Percentiles rank a stretch among this genome's conserved stretches.
These are phyloP conservation scores for Moricandia moricandioides DNA, from an alignment of 345 rosid species.

Conservation along the genomic window DNA sequence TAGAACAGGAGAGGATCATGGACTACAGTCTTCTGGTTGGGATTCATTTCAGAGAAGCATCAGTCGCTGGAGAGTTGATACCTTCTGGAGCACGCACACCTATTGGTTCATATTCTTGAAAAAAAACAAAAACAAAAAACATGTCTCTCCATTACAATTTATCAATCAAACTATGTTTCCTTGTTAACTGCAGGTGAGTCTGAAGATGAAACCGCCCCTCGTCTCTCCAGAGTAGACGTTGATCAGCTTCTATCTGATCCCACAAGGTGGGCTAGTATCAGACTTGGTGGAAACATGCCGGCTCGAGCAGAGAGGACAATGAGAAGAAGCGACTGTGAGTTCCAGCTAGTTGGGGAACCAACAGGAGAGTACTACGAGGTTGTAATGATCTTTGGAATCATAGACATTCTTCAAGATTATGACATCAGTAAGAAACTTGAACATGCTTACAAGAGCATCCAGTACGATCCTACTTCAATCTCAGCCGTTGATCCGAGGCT, in stretches of 20 bases:
- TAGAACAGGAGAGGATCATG: conserved; percentile 94
- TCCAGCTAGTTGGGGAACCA: conserved; percentile 77
- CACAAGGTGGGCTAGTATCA: conserved; percentile 69
- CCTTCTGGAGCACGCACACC: conserved; percentile 57
- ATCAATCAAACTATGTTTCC: not conserved
- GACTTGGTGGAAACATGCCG: conserved; percentile 79
- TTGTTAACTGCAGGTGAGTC: conserved; percentile 24
- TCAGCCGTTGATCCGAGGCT: conserved; percentile 95
- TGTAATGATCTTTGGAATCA: conserved; percentile 80
- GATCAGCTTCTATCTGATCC: conserved; percentile 40
- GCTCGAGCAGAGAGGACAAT: conserved; percentile 76
- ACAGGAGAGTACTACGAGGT: conserved; percentile 84
- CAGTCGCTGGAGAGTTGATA: conserved; percentile 54
- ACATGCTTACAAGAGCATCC: conserved; percentile 90
- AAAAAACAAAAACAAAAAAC: not conserved
- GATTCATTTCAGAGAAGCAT: conserved; percentile 76
- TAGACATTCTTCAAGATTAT: conserved; percentile 92
- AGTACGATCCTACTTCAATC: conserved; percentile 85
- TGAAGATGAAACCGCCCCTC: conserved; percentile 37
- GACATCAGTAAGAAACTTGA: conserved; percentile 93
- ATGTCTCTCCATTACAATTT: not conserved
- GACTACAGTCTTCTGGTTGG: conserved; percentile 92
- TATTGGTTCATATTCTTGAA: conserved; percentile 12
- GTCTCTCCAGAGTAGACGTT: conserved; percentile 38
- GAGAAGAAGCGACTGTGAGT: conserved; percentile 56